Conservation (phyloP, 352 stramenopile species). For the Phytopythium litorale region DNA sequence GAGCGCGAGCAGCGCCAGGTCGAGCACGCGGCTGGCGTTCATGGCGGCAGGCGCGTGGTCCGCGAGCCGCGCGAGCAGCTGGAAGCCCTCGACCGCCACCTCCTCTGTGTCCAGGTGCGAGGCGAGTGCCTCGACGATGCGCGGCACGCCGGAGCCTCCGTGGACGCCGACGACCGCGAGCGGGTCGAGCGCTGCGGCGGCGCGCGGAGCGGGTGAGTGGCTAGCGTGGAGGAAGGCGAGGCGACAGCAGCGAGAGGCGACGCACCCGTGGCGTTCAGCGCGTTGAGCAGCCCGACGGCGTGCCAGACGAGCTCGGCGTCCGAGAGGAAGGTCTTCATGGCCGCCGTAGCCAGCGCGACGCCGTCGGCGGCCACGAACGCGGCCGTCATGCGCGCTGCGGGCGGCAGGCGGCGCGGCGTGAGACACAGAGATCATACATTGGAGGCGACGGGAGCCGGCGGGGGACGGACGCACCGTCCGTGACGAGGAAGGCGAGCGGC, state of each 20-base stretch:
- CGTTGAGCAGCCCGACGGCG: conserved; percentile 64
- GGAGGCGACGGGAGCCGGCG: too few species aligned
- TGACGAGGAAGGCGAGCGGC: conserved; percentile 64
- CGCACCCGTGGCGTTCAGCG: conserved; percentile 50
- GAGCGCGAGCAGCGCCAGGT: conserved; percentile 65
- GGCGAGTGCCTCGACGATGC: conserved; percentile 62
- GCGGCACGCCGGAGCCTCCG: conserved; percentile 47
- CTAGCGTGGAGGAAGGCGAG: not conserved
- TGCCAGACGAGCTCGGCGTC: conserved; percentile 78
- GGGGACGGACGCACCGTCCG: conserved; percentile 31
- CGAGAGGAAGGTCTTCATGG: conserved; percentile 44
- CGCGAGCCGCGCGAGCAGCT: conserved; percentile 53
- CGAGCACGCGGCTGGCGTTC: conserved; percentile 62
- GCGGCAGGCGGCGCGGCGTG: not conserved
- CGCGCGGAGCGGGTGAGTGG: not conserved
- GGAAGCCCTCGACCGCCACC: conserved; percentile 70
- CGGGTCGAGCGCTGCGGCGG: conserved; percentile 34
- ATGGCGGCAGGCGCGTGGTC: conserved; percentile 40
- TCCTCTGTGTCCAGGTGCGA: conserved; percentile 70
- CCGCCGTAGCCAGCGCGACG: conserved; percentile 43
- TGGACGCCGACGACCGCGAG: conserved; percentile 44
- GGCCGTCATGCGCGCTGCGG: conserved; percentile 39
- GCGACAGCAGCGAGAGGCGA: not conserved
- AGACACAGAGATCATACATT: not conserved
- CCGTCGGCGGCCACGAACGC: conserved; percentile 64